Base-by-base conservation (phyloP, 106 monocot species). In the Posidonia australis region DNA sequence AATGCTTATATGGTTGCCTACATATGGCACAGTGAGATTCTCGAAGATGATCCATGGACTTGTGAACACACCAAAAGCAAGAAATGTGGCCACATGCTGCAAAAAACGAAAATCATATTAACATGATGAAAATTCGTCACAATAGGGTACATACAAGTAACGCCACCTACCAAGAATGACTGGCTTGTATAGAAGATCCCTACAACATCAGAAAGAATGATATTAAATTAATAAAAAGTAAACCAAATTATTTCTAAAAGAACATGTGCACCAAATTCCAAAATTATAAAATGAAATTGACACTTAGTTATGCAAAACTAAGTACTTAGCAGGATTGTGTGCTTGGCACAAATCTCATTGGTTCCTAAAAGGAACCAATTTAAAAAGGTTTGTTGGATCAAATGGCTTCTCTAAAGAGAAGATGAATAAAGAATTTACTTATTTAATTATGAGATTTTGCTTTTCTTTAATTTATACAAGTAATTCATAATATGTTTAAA, bases 51-150 rank as follows among this genome's bases (percentile, higher is more conserved):
- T 74, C 70, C 96, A 98, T 98, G 28, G 84, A 78, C 21, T 67
- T 75, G 32, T 91, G 87, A 5, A 91, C 82, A 63, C 90, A 90
- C 96, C 96, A 91, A 74, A 98, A 98, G 68, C 96, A 91, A 67
- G 85, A 91, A 49, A 77, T 70, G 68, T 91, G 96, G 26, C 96
- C 96, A 79, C 96, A 98, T 68, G 81, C 90, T 98, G 79, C 71
- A 62, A 49, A 24, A 53, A 46, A 23, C 20, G 46, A 64, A 47
- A 65, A 5, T 64, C 1, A 54, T 31, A 59, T 32, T 9, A 54
- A 29, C 27, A 16, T 0, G 14, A 68, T 58, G 29, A 54, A 56
- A 45, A 70, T 32, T 56, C 12, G 4, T 25, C 16, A 22, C 43
- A 1, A 42, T 66, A 22, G 13, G 25, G 10, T 44, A 55, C 1